phyloP scores from a whole-genome alignment of 78 protist genomes.

The Polysphondylium violaceum region DNA sequence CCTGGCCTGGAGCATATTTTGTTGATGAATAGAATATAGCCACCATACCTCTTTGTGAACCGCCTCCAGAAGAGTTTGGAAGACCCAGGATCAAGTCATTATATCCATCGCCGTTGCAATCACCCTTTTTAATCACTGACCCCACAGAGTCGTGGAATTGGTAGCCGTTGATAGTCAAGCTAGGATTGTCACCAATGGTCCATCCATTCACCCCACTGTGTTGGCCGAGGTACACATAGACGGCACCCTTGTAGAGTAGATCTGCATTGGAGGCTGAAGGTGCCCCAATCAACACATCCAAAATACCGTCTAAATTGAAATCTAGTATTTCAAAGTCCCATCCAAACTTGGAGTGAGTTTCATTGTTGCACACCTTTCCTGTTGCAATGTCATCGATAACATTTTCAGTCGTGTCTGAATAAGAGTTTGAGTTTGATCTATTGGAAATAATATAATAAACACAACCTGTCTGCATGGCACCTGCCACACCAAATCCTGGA shows the following conservation, averaged over 20 bases:
- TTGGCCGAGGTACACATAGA: slow-evolving; percentile 48
- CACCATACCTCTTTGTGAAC: slow-evolving; percentile 21
- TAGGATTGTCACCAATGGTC: not conserved
- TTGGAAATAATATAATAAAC: slow-evolving; percentile 41
- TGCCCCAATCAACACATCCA: slow-evolving; percentile 45
- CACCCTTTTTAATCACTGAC: slow-evolving; percentile 14
- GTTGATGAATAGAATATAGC: slow-evolving; percentile 13
- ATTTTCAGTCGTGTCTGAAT: too few species aligned
- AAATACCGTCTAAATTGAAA: slow-evolving; percentile 48
- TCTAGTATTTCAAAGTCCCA: slow-evolving; percentile 28
- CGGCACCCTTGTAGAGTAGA: slow-evolving; percentile 17
- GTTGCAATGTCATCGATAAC: slow-evolving; percentile 26
- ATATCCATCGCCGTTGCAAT: slow-evolving; percentile 27
- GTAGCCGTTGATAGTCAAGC: not conserved
- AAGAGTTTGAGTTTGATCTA: not conserved
- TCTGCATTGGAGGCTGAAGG: slow-evolving; percentile 46
- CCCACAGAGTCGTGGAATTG: slow-evolving; percentile 27
- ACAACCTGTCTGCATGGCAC: slow-evolving; percentile 73
- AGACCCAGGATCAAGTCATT: slow-evolving; percentile 36
- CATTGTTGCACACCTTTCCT: slow-evolving; percentile 31
- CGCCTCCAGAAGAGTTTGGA: slow-evolving; percentile 6
- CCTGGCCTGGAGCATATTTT: not conserved
- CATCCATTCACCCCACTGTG: too few species aligned
- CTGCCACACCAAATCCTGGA: slow-evolving; percentile 59
- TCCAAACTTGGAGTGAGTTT: slow-evolving; percentile 47